Conservation (phyloP, 2,329 filamentous ascomycete genomes). For the Coniella lustricola region DNA sequence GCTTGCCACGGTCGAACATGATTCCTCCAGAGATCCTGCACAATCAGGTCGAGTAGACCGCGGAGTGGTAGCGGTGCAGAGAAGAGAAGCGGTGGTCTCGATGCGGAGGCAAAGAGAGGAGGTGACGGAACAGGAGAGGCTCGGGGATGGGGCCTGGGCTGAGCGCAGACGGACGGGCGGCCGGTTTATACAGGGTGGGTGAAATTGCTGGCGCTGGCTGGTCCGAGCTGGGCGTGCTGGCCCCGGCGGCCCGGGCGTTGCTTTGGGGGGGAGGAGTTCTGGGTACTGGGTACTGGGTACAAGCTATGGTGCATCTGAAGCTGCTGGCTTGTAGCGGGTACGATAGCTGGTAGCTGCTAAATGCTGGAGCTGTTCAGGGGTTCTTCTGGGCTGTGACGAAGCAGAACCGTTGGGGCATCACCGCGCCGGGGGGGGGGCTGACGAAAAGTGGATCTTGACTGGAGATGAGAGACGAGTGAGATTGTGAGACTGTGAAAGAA, state of each 20-base stretch:
- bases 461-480: background rate
- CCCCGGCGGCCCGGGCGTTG: background rate
- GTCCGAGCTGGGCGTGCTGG: conserved; percentile 2
- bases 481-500: background rate
- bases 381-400: background rate
- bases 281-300: conserved; percentile 1
- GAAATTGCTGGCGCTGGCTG: conserved; percentile 15
- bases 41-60: conserved; percentile 17
- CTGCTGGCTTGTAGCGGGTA: background rate
- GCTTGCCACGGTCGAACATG: conserved; percentile 28
- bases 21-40: conserved; percentile 16
- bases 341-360: too few species aligned
- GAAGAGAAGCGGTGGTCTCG: conserved; percentile 5
- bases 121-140: conserved; percentile 9
- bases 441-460: background rate
- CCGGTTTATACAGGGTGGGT: conserved; percentile 11
- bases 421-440: background rate
- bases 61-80: conserved; percentile 10
- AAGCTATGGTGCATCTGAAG: background rate
- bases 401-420: too few species aligned
- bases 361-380: too few species aligned
- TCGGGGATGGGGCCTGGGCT: conserved; percentile 3
- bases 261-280: too few species aligned
- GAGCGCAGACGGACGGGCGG: conserved; percentile 1
- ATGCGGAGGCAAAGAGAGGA: conserved; percentile 17